A percentile compares a stretch with the other conserved stretches of the same genome.
Evolutionary conservation across 805 yeast genomes (phyloP).

Genomic region (Candida krabiensis): DNA sequence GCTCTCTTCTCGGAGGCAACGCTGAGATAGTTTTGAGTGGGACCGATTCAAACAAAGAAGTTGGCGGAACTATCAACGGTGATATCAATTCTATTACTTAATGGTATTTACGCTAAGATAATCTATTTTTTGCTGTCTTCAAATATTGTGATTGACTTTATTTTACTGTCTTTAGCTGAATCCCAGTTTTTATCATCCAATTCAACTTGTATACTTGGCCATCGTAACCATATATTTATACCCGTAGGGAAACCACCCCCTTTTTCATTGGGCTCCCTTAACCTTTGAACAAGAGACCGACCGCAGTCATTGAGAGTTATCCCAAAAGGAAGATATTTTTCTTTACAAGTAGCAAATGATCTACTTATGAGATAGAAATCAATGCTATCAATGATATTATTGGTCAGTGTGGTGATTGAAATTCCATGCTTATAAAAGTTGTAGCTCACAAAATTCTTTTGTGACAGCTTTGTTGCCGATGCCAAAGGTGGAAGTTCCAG

Average conservation of each 20-base stretch:
- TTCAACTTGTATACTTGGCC: constrained; percentile 37
- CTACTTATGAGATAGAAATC: constrained; percentile 33
- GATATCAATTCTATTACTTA: too few species aligned
- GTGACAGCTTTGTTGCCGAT: constrained; percentile 4
- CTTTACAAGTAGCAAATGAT: constrained; percentile 13
- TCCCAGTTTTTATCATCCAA: constrained; percentile 38
- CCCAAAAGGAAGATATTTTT: constrained; percentile 19
- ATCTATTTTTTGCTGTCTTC: too few species aligned
- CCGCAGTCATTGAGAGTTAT: constrained; percentile 26
- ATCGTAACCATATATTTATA: constrained; percentile 42
- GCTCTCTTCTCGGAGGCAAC: too few species aligned
- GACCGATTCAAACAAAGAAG: too few species aligned
- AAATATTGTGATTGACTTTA: constrained; percentile 34
- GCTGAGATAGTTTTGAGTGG: too few species aligned
- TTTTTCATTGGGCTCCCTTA: constrained; percentile 42
- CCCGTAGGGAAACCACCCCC: constrained; percentile 37
- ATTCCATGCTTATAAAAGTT: constrained; percentile 26
- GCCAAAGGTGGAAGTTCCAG: neutral
- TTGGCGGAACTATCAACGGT: too few species aligned
- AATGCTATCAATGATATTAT: constrained; percentile 30
- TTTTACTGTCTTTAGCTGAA: constrained; percentile 26
- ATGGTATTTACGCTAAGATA: too few species aligned
- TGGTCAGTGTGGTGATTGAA: constrained; percentile 12
- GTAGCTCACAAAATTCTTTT: constrained; percentile 15
- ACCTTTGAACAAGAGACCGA: constrained; percentile 27